Conservation (phyloP, 176 grass and related monocot genomes). For the Carex myosuroides region DNA sequence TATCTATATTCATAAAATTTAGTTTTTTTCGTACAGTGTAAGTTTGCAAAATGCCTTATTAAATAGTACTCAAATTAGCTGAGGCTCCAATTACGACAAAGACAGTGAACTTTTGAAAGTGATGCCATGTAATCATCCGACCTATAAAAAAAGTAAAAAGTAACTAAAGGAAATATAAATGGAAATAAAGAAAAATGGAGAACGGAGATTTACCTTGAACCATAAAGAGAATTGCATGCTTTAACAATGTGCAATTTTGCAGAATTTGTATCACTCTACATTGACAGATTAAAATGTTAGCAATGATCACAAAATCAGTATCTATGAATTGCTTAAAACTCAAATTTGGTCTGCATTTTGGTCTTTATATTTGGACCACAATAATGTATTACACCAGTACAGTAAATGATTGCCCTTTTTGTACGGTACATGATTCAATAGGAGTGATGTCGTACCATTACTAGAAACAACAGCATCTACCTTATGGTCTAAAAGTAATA, state of each 20-base stretch:
- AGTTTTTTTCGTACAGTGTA: background rate
- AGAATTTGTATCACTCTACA: constrained; percentile 42
- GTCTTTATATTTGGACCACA: background rate
- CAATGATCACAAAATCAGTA: background rate
- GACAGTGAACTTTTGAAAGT: constrained; percentile 68
- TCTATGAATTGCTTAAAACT: background rate
- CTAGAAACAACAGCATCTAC: background rate
- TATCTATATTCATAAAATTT: background rate
- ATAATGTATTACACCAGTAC: background rate
- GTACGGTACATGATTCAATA: background rate
- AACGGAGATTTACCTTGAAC: constrained; percentile 51
- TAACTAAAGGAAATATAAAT: background rate
- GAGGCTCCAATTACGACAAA: constrained; percentile 55
- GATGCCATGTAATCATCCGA: constrained; percentile 88
- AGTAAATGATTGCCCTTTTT: background rate
- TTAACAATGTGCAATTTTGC: constrained; percentile 60
- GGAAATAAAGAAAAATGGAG: background rate
- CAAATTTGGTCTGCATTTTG: background rate
- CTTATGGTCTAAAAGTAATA: background rate
- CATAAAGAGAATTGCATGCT: constrained; percentile 73
- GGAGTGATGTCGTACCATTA: background rate
- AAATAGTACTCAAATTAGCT: constrained; percentile 7
- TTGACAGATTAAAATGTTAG: background rate
- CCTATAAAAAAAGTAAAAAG: constrained; percentile 28
- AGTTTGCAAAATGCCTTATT: background rate